phyloP scores from a whole-genome alignment of 345 rosid genomes.

The Linum lewisii region DNA sequence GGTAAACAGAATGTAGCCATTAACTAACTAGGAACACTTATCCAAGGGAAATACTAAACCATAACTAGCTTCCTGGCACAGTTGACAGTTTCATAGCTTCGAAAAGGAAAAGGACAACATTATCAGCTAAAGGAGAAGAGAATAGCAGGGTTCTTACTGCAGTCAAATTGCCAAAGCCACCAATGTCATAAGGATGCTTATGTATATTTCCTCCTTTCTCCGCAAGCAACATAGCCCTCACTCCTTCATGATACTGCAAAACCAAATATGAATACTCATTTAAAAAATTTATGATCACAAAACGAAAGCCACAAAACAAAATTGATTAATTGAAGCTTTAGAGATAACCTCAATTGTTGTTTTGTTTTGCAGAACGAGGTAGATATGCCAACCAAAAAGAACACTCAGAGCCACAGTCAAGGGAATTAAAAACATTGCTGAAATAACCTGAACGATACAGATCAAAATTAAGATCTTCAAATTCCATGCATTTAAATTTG shows the following conservation, averaged over 20 bases:
- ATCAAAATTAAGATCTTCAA: slow-evolving; percentile 6
- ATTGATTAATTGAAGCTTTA: slow-evolving; percentile 2
- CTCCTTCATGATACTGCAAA: slow-evolving; percentile 85
- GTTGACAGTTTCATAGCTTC: background rate
- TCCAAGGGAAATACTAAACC: background rate
- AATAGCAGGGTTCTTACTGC: slow-evolving; percentile 27
- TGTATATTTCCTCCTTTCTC: slow-evolving; percentile 77
- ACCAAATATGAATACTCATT: background rate
- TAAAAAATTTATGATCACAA: background rate
- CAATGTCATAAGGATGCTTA: slow-evolving; percentile 80
- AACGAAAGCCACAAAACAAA: background rate
- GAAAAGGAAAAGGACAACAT: background rate
- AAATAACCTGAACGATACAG: slow-evolving; percentile 49
- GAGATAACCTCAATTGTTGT: slow-evolving; percentile 73
- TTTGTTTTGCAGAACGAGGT: slow-evolving; percentile 74
- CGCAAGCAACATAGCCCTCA: slow-evolving; percentile 90
- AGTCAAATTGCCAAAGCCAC: slow-evolving; percentile 59
- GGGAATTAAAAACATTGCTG: slow-evolving; percentile 59
- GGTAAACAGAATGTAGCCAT: too few relatives aligned
- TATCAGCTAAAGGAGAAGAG: slow-evolving; percentile 3
- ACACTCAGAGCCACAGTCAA: slow-evolving; percentile 49
- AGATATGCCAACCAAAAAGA: slow-evolving; percentile 85
- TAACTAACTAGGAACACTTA: background rate
- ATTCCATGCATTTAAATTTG: too few relatives aligned
- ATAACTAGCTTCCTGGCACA: background rate